phyloP scores from a whole-genome alignment of 1,284 basidiomycete genomes.

The Sporisorium iseilematis-ciliati region DNA sequence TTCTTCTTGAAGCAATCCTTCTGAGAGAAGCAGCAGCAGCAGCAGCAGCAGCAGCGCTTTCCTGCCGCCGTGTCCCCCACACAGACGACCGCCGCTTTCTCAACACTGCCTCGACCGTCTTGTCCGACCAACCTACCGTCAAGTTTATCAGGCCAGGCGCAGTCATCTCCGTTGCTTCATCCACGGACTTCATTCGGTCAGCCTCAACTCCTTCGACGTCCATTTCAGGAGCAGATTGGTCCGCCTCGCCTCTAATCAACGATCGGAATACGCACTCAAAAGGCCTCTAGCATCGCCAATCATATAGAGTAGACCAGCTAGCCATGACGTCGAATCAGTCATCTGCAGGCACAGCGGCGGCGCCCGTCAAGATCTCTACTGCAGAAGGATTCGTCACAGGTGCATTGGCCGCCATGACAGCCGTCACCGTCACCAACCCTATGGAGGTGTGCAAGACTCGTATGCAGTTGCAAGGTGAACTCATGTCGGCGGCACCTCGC shows the following conservation, averaged over 20 bases:
- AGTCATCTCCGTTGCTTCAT: background rate
- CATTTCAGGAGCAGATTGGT: background rate
- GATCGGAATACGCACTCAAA: background rate
- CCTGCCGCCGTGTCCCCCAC: background rate
- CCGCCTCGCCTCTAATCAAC: background rate
- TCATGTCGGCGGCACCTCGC: slow-evolving; percentile 49
- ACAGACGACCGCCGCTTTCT: background rate
- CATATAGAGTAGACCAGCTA: background rate
- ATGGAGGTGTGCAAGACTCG: slow-evolving; percentile 67
- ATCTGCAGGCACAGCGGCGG: slow-evolving; percentile 20
- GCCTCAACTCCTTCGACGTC: background rate
- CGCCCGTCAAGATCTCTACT: slow-evolving; percentile 54
- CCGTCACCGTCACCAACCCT: slow-evolving; percentile 61
- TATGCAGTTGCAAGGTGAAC: slow-evolving; percentile 67
- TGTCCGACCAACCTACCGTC: background rate
- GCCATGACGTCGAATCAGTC: slow-evolving; percentile 23
- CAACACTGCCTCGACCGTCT: background rate
- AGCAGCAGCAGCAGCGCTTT: background rate
- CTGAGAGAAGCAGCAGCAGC: background rate
- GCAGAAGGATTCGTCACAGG: slow-evolving; percentile 56
- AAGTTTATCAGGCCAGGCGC: background rate
- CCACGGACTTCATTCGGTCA: background rate
- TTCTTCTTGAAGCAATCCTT: background rate
- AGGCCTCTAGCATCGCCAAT: background rate
- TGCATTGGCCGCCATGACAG: slow-evolving; percentile 61